These are phyloP conservation scores for Saururus chinensis DNA, from an alignment of 164 flowering plant species.

Conservation along the genomic window DNA sequence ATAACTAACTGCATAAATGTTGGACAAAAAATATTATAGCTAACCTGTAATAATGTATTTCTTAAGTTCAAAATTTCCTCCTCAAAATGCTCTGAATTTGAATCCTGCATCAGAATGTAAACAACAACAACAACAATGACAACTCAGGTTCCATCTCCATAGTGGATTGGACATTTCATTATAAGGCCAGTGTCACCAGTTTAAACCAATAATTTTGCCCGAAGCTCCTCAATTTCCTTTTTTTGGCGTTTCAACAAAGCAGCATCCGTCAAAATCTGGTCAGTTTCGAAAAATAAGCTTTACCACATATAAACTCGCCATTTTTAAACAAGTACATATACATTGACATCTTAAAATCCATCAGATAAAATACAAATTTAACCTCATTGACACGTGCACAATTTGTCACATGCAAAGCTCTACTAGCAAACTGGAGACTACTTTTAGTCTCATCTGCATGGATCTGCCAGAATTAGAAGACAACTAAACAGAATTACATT, in stretches of 20 bases:
- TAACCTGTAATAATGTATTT: slow-evolving; percentile 80
- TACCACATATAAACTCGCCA: neutral
- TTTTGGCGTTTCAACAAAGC: slow-evolving; percentile 95
- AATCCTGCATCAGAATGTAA: slow-evolving; percentile 36
- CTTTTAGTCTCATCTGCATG: slow-evolving; percentile 98
- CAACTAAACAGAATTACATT: too few relatives aligned
- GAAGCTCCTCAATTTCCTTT: slow-evolving; percentile 93
- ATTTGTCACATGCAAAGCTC: slow-evolving; percentile 91
- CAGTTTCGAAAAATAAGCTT: neutral
- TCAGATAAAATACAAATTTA: neutral
- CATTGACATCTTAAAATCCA: neutral
- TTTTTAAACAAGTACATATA: too few relatives aligned
- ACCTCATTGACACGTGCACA: slow-evolving; percentile 97
- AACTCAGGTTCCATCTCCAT: neutral
- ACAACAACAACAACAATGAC: neutral
- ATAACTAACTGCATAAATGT: too few relatives aligned
- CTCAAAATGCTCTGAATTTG: slow-evolving; percentile 77
- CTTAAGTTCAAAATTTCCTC: slow-evolving; percentile 82
- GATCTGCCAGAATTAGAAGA: slow-evolving; percentile 36
- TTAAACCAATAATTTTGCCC: slow-evolving; percentile 75
- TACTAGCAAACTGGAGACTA: slow-evolving; percentile 96
- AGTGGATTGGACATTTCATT: neutral
- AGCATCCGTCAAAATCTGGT: slow-evolving; percentile 93
- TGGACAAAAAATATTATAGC: neutral
- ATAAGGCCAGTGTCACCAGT: neutral